phyloP scores from a whole-genome alignment of 225 moss, liverwort and hornwort genomes.

The Climacium dendroides region DNA sequence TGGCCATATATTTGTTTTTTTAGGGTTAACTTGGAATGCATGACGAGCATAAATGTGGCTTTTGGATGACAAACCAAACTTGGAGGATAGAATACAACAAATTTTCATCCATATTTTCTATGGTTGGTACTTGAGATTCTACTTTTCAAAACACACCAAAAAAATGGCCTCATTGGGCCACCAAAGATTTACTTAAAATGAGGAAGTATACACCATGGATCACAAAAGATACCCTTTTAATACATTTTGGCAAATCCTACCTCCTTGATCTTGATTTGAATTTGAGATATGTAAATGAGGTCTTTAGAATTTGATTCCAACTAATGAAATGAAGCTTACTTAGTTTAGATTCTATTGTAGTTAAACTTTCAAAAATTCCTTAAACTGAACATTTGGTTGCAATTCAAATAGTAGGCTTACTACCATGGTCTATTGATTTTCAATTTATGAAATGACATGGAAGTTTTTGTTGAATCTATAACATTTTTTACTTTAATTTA shows the following conservation, averaged over 20 bases:
- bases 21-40: rapidly evolving
- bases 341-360: background rate
- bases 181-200: background rate
- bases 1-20: rapidly evolving
- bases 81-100: background rate
- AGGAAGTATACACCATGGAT: rapidly evolving
- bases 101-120: background rate
- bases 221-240: background rate
- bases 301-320: background rate
- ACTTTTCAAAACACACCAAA: background rate
- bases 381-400: background rate
- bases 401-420: background rate
- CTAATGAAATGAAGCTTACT: background rate
- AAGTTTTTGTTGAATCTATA: background rate
- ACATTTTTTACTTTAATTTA: background rate
- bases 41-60: background rate
- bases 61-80: background rate
- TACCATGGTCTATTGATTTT: no score
- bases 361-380: background rate
- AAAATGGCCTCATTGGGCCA: rapidly evolving
- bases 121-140: background rate
- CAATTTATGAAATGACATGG: rapidly evolving
- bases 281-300: no score
- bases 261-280: background rate
- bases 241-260: background rate